Percentiles rank a stretch among this genome's conserved stretches.
Evolutionary conservation across 2,329 filamentous ascomycete genomes (phyloP).

Genomic region (Drechslerella dactyloides): DNA sequence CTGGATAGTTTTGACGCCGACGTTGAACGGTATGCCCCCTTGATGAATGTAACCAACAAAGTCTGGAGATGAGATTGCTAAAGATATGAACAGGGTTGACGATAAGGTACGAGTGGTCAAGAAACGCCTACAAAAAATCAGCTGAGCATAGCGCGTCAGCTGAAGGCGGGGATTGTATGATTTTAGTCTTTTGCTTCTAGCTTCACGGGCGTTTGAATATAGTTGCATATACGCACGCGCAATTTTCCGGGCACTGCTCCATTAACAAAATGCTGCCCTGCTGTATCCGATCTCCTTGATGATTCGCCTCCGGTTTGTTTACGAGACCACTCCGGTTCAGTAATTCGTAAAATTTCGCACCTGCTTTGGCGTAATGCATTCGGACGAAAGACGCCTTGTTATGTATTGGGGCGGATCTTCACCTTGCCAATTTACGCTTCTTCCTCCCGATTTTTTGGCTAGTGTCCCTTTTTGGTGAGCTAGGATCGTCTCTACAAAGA

Average conservation of each 20-base stretch:
- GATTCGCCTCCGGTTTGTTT: too few species aligned
- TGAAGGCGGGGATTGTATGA: too few species aligned
- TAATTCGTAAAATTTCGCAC: background rate
- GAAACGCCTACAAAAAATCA: conserved; percentile 45
- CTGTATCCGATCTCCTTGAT: too few species aligned
- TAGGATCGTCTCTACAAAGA: conserved; percentile 74
- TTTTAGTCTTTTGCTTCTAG: too few species aligned
- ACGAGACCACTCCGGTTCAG: too few species aligned
- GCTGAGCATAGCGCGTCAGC: background rate
- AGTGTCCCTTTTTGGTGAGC: conserved; percentile 35
- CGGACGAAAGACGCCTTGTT: background rate
- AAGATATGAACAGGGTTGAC: conserved; percentile 18
- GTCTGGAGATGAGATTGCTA: background rate
- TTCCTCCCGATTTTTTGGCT: conserved; percentile 37
- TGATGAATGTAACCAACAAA: background rate
- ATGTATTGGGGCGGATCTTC: background rate
- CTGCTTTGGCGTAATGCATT: background rate
- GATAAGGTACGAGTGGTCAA: conserved; percentile 45
- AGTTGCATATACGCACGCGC: too few species aligned
- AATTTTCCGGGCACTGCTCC: too few species aligned
- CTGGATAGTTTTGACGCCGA: conserved; percentile 72
- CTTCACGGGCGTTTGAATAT: too few species aligned
- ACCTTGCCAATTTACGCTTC: conserved; percentile 40
- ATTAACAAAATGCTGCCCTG: too few species aligned
- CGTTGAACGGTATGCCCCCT: conserved; percentile 60